A percentile compares a stretch with the other conserved stretches of the same genome.
Evolutionary conservation across 129 eudicot genomes (phyloP).

Genomic region (Pulicaria dysenterica): DNA sequence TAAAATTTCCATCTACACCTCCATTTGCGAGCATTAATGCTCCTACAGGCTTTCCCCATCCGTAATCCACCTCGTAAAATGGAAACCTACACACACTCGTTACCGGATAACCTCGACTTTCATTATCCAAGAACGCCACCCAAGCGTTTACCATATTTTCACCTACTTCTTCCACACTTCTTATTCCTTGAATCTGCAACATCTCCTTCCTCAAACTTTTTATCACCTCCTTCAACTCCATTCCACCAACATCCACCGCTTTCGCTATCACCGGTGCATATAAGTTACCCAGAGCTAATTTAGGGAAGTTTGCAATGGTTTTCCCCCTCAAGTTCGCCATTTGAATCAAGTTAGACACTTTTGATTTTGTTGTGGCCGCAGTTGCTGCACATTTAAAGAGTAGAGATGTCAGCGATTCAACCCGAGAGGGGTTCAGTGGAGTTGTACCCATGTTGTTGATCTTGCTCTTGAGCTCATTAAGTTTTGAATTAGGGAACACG

Average conservation of each 20-base stretch:
- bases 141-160: background rate
- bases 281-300: background rate
- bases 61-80: conserved; percentile 13
- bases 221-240: background rate
- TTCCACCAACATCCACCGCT: background rate
- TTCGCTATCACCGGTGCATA: background rate
- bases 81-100: conserved; percentile 22
- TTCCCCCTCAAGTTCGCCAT: background rate
- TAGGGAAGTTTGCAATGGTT: background rate
- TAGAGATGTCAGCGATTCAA: background rate
- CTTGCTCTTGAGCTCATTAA: conserved; percentile 2
- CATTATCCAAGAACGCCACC: background rate
- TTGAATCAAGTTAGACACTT: background rate
- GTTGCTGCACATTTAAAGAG: background rate
- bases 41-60: conserved; percentile 20
- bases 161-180: background rate
- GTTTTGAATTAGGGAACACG: background rate
- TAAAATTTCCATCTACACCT: background rate
- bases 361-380: background rate
- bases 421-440: background rate
- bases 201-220: background rate
- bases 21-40: background rate
- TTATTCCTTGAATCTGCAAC: background rate
- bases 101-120: background rate
- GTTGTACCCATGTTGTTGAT: background rate